Percentiles rank a stretch among this genome's conserved stretches.
Conservation (phyloP, 768 basidiomycete species). For the Termitomyces sp. region DNA sequence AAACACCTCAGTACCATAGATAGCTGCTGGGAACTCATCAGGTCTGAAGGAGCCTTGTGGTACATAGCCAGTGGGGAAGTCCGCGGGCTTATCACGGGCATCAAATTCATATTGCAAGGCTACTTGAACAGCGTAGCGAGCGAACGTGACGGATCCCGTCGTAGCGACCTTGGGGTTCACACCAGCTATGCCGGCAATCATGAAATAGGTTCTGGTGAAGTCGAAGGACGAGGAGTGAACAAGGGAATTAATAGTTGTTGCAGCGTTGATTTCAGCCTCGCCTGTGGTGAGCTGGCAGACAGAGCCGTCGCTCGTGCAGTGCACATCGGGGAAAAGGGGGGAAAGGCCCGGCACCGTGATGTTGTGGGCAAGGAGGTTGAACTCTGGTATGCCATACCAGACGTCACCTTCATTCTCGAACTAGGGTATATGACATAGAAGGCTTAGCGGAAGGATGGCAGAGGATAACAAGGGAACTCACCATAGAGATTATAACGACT, state of each 20-base stretch:
- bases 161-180: constrained; percentile 7
- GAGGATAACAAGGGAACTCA: neutral
- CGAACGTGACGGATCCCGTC: constrained; percentile 6
- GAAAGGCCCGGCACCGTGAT: constrained; percentile 8
- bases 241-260: constrained; percentile 6
- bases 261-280: constrained; percentile 10
- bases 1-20: constrained; percentile 7
- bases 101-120: constrained; percentile 10
- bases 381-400: constrained; percentile 9
- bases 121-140: too few species aligned
- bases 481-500: constrained; percentile 15
- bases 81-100: too few species aligned
- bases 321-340: constrained; percentile 7
- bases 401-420: constrained; percentile 9
- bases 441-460: neutral
- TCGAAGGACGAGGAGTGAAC: constrained; percentile 5
- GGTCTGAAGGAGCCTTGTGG: constrained; percentile 7
- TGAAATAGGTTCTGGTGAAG: constrained; percentile 6
- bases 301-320: constrained; percentile 3
- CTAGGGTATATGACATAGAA: neutral
- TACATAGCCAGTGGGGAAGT: constrained; percentile 8
- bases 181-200: constrained; percentile 8
- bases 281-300: constrained; percentile 10
- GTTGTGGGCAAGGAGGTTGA: constrained; percentile 8
- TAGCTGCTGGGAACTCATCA: constrained; percentile 2